phyloP scores from a whole-genome alignment of 2,329 filamentous ascomycete genomes.

The Colletotrichum tanaceti region DNA sequence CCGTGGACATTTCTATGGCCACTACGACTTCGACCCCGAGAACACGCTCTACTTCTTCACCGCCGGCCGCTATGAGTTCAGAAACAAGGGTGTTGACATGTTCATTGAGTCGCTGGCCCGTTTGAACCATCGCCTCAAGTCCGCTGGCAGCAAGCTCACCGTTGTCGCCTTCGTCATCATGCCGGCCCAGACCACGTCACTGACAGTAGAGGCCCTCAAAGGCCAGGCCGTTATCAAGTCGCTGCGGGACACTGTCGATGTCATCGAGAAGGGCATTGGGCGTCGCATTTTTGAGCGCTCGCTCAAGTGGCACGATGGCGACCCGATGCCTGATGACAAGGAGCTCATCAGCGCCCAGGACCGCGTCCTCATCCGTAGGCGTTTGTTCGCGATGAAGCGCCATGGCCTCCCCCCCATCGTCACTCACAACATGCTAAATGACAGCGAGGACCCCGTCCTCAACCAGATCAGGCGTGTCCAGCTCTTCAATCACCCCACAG shows the following conservation, averaged over 20 bases:
- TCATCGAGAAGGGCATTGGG: conserved; percentile 92
- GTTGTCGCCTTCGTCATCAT: conserved; percentile 99
- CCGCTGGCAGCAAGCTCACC: conserved; percentile 85
- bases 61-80: conserved; percentile 94
- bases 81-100: conserved; percentile 99
- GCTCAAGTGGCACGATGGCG: conserved; percentile 94
- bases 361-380: conserved; percentile 88
- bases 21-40: conserved; percentile 96
- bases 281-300: conserved; percentile 95
- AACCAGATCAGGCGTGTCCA: conserved; percentile 97
- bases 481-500: conserved; percentile 94
- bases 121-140: conserved; percentile 92
- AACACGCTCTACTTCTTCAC: conserved; percentile 99
- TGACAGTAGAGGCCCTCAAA: conserved; percentile 95
- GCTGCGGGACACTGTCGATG: conserved; percentile 88
- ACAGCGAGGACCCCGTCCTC: conserved; percentile 90
- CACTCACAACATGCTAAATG: conserved; percentile 98
- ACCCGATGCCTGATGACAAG: conserved; percentile 94
- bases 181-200: conserved; percentile 94
- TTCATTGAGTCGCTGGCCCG: conserved; percentile 97
- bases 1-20: conserved; percentile 96
- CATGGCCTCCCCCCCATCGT: conserved; percentile 92
- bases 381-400: conserved; percentile 97
- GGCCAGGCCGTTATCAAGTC: conserved; percentile 98
- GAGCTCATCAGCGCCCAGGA: conserved; percentile 93